A percentile compares a stretch with the other conserved stretches of the same genome.
Evolutionary conservation across 1,139 yeast genomes (phyloP).

Genomic region (Geotrichum armillariae): DNA sequence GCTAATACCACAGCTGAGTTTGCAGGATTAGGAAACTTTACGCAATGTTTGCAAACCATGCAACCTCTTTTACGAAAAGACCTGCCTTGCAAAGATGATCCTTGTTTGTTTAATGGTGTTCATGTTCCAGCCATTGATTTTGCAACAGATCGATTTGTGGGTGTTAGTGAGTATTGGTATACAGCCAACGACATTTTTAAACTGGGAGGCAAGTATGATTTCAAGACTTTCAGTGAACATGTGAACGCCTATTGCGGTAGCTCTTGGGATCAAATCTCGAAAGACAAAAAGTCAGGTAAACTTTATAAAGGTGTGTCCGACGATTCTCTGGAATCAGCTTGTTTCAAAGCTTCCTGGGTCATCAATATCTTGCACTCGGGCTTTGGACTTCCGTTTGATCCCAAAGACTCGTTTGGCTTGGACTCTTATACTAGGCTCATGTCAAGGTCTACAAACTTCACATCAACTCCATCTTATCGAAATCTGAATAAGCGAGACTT

Average conservation of each 20-base stretch:
- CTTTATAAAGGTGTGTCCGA: conserved; percentile 39
- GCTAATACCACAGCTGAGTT: conserved; percentile 39
- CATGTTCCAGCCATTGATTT: conserved; percentile 67
- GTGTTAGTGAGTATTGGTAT: conserved; percentile 84
- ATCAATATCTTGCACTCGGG: conserved; percentile 73
- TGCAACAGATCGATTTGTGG: conserved; percentile 61
- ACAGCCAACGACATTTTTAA: conserved; percentile 53
- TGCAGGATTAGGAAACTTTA: conserved; percentile 61
- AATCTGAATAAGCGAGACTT: conserved; percentile 20
- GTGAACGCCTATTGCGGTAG: conserved; percentile 50
- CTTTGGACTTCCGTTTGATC: conserved; percentile 66
- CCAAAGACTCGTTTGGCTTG: conserved; percentile 12
- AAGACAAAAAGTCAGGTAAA: conserved; percentile 27
- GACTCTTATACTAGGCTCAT: conserved; percentile 3
- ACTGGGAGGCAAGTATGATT: conserved; percentile 45
- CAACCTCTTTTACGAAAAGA: conserved; percentile 53
- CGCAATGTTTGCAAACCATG: conserved; percentile 58
- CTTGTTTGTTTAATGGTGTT: conserved; percentile 44
- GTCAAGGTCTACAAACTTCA: neutral
- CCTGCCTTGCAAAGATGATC: conserved; percentile 44
- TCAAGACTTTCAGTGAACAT: conserved; percentile 44
- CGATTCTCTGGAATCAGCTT: conserved; percentile 52
- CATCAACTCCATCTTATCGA: neutral
- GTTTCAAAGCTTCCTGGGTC: conserved; percentile 77
- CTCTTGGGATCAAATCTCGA: conserved; percentile 47